These are phyloP conservation scores for Cladochytrium replicatum DNA, from an alignment of 192 early-diverging fungal species.

Conservation along the genomic window DNA sequence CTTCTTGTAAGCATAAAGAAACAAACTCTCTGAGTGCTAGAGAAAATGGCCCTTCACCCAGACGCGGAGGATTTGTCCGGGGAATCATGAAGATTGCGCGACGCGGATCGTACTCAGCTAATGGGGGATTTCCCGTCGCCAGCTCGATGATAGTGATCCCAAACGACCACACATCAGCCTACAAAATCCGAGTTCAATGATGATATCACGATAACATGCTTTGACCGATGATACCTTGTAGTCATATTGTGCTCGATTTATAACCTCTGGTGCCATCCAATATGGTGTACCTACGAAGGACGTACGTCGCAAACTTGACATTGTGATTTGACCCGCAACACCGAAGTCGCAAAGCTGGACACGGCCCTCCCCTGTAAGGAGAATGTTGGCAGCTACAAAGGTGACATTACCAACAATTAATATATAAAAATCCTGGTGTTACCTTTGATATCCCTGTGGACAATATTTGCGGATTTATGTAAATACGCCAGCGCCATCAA, in stretches of 20 bases:
- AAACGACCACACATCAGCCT: slow-evolving; percentile 98
- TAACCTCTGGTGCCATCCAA: slow-evolving; percentile 56
- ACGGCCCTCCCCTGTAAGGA: slow-evolving; percentile 36
- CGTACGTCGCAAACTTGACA: slow-evolving; percentile 14
- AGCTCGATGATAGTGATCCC: slow-evolving; percentile 98
- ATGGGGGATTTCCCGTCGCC: slow-evolving; percentile 89
- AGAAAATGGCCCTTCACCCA: slow-evolving; percentile 76
- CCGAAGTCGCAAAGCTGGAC: slow-evolving; percentile 56
- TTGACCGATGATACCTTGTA: no score
- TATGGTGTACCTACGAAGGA: slow-evolving; percentile 85
- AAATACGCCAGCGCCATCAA: slow-evolving; percentile 82
- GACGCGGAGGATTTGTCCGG: slow-evolving; percentile 62
- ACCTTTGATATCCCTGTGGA: slow-evolving; percentile 98
- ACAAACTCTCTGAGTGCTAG: slow-evolving; percentile 83
- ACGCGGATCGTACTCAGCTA: slow-evolving; percentile 82
- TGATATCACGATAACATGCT: no score
- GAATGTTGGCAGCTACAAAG: slow-evolving; percentile 56
- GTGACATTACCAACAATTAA: no score
- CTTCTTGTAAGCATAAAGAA: slow-evolving; percentile 68
- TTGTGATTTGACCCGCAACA: slow-evolving; percentile 47
- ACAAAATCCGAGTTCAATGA: neutral
- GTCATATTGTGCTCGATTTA: slow-evolving; percentile 58
- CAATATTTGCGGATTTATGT: slow-evolving; percentile 81
- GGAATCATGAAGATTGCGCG: slow-evolving; percentile 83
- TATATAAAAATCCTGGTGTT: no score